These are phyloP conservation scores for Gaertneriomyces sp. DNA, from an alignment of 192 early-diverging fungal genomes.

Conservation along the genomic window DNA sequence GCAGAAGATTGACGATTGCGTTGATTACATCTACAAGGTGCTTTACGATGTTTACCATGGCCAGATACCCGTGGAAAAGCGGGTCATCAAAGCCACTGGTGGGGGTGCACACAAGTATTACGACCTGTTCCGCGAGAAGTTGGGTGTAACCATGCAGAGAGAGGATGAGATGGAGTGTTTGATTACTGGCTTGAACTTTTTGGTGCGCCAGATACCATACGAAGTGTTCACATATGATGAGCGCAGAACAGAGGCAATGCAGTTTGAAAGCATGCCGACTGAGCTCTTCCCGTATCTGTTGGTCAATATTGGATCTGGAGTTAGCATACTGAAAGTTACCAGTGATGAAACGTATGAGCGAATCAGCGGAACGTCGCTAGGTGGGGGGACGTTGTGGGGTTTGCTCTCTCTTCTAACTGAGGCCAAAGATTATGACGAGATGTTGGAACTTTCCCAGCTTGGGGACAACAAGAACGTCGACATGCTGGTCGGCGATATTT, in stretches of 20 bases:
- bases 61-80: slow-evolving; percentile 29
- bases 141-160: slow-evolving; percentile 71
- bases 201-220: slow-evolving; percentile 85
- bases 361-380: slow-evolving; percentile 77
- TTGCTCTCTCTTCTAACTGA: slow-evolving; percentile 82
- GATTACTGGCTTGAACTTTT: slow-evolving; percentile 78
- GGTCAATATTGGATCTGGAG: slow-evolving; percentile 96
- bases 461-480: slow-evolving; percentile 90
- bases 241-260: slow-evolving; percentile 55
- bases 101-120: slow-evolving; percentile 83
- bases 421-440: slow-evolving; percentile 81
- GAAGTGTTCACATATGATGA: slow-evolving; percentile 94
- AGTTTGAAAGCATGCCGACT: slow-evolving; percentile 52
- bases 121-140: slow-evolving; percentile 54
- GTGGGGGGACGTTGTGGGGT: slow-evolving; percentile 96
- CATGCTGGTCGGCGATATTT: slow-evolving; percentile 83
- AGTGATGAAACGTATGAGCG: slow-evolving; percentile 80
- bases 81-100: slow-evolving; percentile 67
- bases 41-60: slow-evolving; percentile 43
- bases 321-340: slow-evolving; percentile 93
- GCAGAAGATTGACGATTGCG: slow-evolving; percentile 82
- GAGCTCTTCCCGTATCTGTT: slow-evolving; percentile 91
- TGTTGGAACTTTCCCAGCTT: slow-evolving; percentile 73
- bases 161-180: slow-evolving; percentile 93
- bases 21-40: slow-evolving; percentile 73